Conservation (phyloP, 2,329 filamentous ascomycete species). For the Dactylellina sp. region DNA sequence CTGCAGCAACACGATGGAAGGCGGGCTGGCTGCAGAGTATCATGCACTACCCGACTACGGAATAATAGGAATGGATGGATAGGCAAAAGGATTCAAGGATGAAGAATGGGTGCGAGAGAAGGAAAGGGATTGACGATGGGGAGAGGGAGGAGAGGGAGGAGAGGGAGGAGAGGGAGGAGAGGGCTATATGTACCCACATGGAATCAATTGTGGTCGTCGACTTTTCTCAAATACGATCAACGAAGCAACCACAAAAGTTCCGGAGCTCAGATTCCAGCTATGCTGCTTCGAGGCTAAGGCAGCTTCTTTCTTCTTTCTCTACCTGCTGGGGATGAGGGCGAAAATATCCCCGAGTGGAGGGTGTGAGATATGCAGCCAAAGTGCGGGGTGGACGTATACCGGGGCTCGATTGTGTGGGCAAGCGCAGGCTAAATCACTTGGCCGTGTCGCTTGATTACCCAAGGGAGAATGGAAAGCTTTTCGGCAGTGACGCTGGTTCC, state of each 20-base stretch:
- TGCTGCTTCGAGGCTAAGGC: conserved; percentile 36
- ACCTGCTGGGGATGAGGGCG: conserved; percentile 19
- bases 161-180: conserved; percentile 40
- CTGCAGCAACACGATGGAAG: conserved; percentile 37
- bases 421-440: conserved; percentile 54
- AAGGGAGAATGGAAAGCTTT: conserved; percentile 56
- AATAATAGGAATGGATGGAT: conserved; percentile 10
- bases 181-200: conserved; percentile 57
- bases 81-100: too few relatives aligned
- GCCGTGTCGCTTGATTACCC: conserved; percentile 42
- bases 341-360: conserved; percentile 51
- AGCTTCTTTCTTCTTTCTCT: conserved; percentile 22
- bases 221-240: conserved; percentile 20
- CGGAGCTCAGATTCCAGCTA: conserved; percentile 36
- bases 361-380: conserved; percentile 50
- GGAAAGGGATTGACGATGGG: too few relatives aligned
- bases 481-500: conserved; percentile 54
- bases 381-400: conserved; percentile 42
- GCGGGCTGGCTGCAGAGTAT: background rate
- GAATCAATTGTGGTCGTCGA: conserved; percentile 56
- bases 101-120: too few relatives aligned
- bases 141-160: conserved; percentile 4
- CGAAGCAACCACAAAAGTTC: conserved; percentile 52
- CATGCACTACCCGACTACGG: background rate
- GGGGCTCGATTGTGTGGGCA: conserved; percentile 25